These are phyloP conservation scores for Catharanthus roseus DNA, from an alignment of 257 asterid genomes.

Conservation along the genomic window DNA sequence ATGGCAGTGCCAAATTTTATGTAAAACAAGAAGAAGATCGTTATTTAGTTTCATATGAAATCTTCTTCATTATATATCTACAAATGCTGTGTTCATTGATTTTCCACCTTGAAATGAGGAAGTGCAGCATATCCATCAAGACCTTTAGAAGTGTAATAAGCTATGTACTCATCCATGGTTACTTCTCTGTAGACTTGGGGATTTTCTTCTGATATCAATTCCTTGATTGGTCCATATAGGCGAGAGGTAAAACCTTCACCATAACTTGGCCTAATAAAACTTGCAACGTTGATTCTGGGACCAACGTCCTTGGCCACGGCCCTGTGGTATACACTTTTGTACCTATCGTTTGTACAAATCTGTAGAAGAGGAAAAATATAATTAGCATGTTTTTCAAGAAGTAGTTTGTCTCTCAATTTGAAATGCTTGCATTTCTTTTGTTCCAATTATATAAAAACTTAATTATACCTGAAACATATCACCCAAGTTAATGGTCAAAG, in stretches of 20 bases:
- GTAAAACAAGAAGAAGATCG: too few species aligned
- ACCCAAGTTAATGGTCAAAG: constrained; percentile 1
- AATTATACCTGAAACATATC: constrained; percentile 10
- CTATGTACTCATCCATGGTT: constrained; percentile 11
- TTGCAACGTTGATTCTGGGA: constrained; percentile 8
- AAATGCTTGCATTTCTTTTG: background rate
- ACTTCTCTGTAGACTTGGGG: constrained; percentile 12
- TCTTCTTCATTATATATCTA: background rate
- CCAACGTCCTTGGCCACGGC: constrained; percentile 4
- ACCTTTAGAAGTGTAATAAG: constrained; percentile 7
- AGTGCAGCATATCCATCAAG: constrained; percentile 7
- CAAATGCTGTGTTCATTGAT: too few species aligned
- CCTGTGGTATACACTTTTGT: constrained; percentile 9
- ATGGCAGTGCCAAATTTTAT: too few species aligned
- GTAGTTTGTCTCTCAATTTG: too few species aligned
- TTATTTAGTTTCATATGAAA: too few species aligned
- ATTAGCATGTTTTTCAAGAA: too few species aligned
- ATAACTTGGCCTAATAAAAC: constrained; percentile 6
- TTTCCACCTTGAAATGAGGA: constrained; percentile 13
- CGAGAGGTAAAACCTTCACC: constrained; percentile 5
- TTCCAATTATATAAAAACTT: background rate
- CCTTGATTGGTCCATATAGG: constrained; percentile 12
- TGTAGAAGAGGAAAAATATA: background rate
- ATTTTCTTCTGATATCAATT: constrained; percentile 16
- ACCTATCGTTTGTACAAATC: constrained; percentile 3